Conservation (phyloP, 345 rosid genomes). For the Cardiospermum halicacabum region DNA sequence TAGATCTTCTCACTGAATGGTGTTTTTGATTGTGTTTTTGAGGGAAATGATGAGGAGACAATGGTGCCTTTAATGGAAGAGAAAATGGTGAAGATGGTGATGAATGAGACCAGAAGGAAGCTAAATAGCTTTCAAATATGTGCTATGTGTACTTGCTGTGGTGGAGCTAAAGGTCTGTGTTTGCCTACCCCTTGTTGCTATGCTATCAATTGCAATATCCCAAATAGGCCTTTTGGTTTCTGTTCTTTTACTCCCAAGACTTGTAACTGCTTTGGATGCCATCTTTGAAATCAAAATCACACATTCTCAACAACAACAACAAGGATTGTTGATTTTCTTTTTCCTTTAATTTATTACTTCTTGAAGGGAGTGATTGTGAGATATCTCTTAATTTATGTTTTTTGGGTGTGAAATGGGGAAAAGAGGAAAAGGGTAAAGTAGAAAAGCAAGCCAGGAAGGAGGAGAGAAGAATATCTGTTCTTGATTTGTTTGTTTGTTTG, state of each 20-base stretch:
- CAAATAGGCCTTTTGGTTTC: constrained; percentile 92
- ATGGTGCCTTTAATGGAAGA: constrained; percentile 55
- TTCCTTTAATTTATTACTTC: constrained; percentile 6
- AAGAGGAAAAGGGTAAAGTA: too few relatives aligned
- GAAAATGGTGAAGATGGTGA: constrained; percentile 48
- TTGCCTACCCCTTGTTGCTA: constrained; percentile 91
- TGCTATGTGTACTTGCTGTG: constrained; percentile 94
- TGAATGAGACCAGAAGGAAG: constrained; percentile 77
- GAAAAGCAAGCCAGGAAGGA: neutral
- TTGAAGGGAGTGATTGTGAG: constrained; percentile 16
- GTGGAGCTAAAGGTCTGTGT: constrained; percentile 75
- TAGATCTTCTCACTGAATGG: constrained; percentile 33
- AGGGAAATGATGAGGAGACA: constrained; percentile 45
- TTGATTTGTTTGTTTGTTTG: constrained; percentile 52
- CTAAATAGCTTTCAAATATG: constrained; percentile 85
- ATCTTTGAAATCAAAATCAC: constrained; percentile 36
- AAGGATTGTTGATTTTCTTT: too few relatives aligned
- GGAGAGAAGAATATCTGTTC: constrained; percentile 37
- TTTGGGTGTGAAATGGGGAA: constrained; percentile 35
- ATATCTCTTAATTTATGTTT: too few relatives aligned
- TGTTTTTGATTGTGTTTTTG: constrained; percentile 24
- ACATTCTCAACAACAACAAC: neutral
- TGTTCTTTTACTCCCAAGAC: constrained; percentile 96
- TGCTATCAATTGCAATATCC: constrained; percentile 97
- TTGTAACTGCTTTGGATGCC: constrained; percentile 95